Conservation (phyloP, 441 rosid species). For the Jatropha podagrica region DNA sequence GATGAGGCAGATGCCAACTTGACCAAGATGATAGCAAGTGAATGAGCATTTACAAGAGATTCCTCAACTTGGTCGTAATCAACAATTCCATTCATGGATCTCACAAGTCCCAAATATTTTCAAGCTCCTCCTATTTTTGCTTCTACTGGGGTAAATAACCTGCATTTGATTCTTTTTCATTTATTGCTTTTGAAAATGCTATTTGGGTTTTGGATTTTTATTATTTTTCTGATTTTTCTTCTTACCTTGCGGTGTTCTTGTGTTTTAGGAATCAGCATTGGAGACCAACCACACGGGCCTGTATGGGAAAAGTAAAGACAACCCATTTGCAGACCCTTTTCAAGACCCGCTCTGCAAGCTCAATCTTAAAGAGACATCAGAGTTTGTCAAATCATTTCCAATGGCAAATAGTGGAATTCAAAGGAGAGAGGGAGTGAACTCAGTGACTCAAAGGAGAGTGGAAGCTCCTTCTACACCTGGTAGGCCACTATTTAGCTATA, state of each 20-base stretch:
- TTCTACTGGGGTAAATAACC: conserved; percentile 45
- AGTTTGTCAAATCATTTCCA: conserved; percentile 72
- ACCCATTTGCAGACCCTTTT: conserved; percentile 55
- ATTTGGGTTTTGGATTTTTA: conserved; percentile 15
- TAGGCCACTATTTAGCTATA: conserved; percentile 78
- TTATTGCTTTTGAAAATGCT: conserved; percentile 7
- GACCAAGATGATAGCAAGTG: not conserved
- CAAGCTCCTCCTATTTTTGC: conserved; percentile 48
- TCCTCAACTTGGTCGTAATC: conserved; percentile 12
- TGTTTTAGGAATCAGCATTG: conserved; percentile 40
- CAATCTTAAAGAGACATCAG: conserved; percentile 69
- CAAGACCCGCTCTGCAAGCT: conserved; percentile 74
- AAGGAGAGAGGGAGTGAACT: conserved; percentile 55
- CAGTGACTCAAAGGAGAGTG: conserved; percentile 42
- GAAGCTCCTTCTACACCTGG: conserved; percentile 87
- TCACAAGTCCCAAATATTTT: conserved; percentile 48
- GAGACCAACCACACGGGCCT: conserved; percentile 38
- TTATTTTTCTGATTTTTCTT: conserved; percentile 7
- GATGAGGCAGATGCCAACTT: not conserved
- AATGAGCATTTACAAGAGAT: conserved; percentile 4
- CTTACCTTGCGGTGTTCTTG: conserved; percentile 14
- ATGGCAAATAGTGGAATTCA: conserved; percentile 32
- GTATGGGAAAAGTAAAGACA: conserved; percentile 42
- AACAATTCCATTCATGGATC: conserved; percentile 47
- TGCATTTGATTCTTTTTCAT: conserved; percentile 20